Percentiles rank a stretch among this genome's conserved stretches.
Conservation (phyloP, 371 early-diverging fungal species). For the Apophysomyces trapeziformis region DNA sequence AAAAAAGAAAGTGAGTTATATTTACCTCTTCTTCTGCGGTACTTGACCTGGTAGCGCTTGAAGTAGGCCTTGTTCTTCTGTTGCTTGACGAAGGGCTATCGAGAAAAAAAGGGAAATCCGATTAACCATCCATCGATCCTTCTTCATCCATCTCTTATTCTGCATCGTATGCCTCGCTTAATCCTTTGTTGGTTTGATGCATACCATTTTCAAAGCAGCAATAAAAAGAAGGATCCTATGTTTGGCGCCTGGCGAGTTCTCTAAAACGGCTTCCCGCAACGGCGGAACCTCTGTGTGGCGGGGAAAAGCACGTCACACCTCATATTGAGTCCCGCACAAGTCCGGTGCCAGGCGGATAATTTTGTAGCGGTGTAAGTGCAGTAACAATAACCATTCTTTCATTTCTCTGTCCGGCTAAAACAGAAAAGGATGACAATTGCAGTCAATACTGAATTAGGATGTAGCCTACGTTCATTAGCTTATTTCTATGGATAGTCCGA, state of each 20-base stretch:
- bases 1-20: neutral
- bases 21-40: conserved; percentile 95
- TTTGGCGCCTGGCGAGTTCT: neutral
- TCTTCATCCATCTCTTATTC: conserved; percentile 9
- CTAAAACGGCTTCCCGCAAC: neutral
- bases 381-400: no score
- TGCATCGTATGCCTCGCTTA: neutral
- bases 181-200: conserved; percentile 2
- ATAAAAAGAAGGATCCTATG: conserved; percentile 7
- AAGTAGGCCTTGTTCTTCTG: conserved; percentile 84
- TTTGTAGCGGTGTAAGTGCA: no score
- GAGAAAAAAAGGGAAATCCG: neutral
- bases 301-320: no score
- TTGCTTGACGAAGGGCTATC: conserved; percentile 47
- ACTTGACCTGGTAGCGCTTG: conserved; percentile 99
- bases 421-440: no score
- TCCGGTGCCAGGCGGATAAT: no score
- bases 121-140: conserved; percentile 18
- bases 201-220: conserved; percentile 2
- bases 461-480: no score
- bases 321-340: no score
- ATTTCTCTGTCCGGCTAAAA: no score
- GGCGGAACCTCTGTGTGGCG: neutral
- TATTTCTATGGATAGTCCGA: no score
- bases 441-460: no score